These are phyloP conservation scores for Plasmopara halstedii DNA, from an alignment of 352 stramenopile genomes.

Conservation along the genomic window DNA sequence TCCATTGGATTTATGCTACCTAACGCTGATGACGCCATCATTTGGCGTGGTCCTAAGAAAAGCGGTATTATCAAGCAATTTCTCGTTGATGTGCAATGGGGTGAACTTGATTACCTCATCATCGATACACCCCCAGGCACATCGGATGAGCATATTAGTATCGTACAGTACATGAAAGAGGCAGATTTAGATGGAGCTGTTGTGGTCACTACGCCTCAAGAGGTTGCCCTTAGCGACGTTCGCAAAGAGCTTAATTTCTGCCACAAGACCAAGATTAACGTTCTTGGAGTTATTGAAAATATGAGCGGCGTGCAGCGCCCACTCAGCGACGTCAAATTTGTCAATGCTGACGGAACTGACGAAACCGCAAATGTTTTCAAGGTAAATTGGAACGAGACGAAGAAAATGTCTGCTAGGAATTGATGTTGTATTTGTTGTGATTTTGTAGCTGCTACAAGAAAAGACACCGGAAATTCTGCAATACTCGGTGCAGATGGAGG, in stretches of 20 bases:
- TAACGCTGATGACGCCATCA: slow-evolving; percentile 96
- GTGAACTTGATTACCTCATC: slow-evolving; percentile 98
- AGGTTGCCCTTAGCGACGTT: slow-evolving; percentile 99
- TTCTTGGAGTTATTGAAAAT: slow-evolving; percentile 96
- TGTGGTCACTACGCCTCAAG: slow-evolving; percentile 98
- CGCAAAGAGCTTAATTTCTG: slow-evolving; percentile 99
- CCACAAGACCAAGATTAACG: slow-evolving; percentile 89
- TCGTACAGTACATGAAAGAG: slow-evolving; percentile 98
- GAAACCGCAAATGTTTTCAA: slow-evolving; percentile 56
- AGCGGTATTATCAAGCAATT: slow-evolving; percentile 99
- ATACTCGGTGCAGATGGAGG: slow-evolving; percentile 70
- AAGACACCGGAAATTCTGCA: slow-evolving; percentile 78
- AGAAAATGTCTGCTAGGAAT: not conserved
- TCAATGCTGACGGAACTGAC: slow-evolving; percentile 43
- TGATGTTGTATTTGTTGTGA: not conserved
- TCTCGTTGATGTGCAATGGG: slow-evolving; percentile 99
- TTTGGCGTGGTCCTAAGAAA: slow-evolving; percentile 99
- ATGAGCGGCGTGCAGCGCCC: slow-evolving; percentile 93
- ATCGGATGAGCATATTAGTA: slow-evolving; percentile 99
- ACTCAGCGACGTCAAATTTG: slow-evolving; percentile 68
- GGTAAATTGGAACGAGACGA: slow-evolving; percentile 15
- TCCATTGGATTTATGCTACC: slow-evolving; percentile 99
- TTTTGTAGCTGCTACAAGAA: slow-evolving; percentile 62
- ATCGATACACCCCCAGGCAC: slow-evolving; percentile 99
- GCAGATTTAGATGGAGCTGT: slow-evolving; percentile 92